Conservation (phyloP, 176 grass and related monocot species). For the Pharus latifolius region DNA sequence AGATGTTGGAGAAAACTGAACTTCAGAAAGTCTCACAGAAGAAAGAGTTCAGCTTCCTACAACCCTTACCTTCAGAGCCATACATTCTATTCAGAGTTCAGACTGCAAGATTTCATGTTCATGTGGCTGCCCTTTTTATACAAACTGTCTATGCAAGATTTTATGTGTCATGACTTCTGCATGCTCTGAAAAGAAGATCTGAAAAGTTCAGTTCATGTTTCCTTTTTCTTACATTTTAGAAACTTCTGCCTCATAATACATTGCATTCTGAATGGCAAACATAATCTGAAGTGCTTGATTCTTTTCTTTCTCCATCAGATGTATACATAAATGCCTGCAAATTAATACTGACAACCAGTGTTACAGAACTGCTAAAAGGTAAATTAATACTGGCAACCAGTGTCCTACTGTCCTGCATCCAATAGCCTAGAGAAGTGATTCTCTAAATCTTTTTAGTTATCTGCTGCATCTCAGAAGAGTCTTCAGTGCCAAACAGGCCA, state of each 20-base stretch:
- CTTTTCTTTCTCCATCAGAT: neutral
- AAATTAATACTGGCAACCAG: neutral
- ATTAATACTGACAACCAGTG: neutral
- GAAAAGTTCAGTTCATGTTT: neutral
- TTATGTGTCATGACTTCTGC: constrained; percentile 12
- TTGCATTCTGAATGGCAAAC: neutral
- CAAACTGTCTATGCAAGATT: neutral
- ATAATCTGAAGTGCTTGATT: no score
- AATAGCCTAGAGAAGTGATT: neutral
- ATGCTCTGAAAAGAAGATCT: neutral
- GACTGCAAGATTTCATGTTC: neutral
- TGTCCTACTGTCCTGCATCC: neutral
- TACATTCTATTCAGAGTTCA: neutral
- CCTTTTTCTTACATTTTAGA: neutral
- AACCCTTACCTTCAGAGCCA: constrained; percentile 46
- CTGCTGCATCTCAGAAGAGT: constrained; percentile 12
- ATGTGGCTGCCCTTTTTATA: constrained; percentile 18
- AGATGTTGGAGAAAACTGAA: constrained; percentile 44
- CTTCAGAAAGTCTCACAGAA: neutral
- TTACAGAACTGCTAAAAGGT: no score
- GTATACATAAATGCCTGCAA: neutral
- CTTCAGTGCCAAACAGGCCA: neutral
- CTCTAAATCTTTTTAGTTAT: neutral
- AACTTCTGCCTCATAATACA: neutral
- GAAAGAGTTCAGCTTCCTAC: constrained; percentile 36